These are phyloP conservation scores for Lepidium sativum DNA, from an alignment of 345 rosid genomes.

Conservation along the genomic window DNA sequence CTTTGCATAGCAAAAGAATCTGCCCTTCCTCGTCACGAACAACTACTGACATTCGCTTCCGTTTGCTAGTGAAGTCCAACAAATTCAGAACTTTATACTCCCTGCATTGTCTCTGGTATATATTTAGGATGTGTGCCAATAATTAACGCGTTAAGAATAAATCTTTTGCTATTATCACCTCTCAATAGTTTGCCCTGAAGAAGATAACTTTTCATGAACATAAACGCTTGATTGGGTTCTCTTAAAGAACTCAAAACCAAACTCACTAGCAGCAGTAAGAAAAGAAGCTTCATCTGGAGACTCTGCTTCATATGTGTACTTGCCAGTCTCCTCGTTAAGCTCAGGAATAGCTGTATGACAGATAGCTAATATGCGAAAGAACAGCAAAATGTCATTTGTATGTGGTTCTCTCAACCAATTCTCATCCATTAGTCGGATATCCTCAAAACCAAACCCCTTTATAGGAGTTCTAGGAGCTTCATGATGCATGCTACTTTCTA, in stretches of 20 bases:
- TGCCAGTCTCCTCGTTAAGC: slow-evolving; percentile 67
- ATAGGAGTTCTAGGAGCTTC: slow-evolving; percentile 37
- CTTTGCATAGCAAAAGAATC: slow-evolving; percentile 82
- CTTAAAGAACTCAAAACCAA: slow-evolving; percentile 79
- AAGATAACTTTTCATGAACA: slow-evolving; percentile 47
- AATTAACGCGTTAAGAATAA: not conserved
- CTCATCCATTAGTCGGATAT: slow-evolving; percentile 62
- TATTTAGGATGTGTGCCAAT: slow-evolving; percentile 10
- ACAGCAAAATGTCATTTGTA: slow-evolving; percentile 39
- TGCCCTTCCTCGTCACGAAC: slow-evolving; percentile 68
- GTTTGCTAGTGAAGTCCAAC: slow-evolving; percentile 93
- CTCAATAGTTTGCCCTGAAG: slow-evolving; percentile 48
- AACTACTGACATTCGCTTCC: slow-evolving; percentile 94
- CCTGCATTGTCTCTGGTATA: slow-evolving; percentile 41
- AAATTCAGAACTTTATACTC: slow-evolving; percentile 84
- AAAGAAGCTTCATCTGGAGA: slow-evolving; percentile 95
- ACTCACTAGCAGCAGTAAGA: slow-evolving; percentile 88
- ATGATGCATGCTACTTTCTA: slow-evolving; percentile 55
- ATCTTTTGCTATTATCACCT: slow-evolving; percentile 40
- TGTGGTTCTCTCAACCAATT: slow-evolving; percentile 79
- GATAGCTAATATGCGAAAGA: slow-evolving; percentile 68
- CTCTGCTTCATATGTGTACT: slow-evolving; percentile 74
- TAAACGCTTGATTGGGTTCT: slow-evolving; percentile 85
- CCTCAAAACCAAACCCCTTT: slow-evolving; percentile 89
- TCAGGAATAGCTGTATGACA: slow-evolving; percentile 98